Conservation (phyloP, 768 basidiomycete species). For the Phylloporus sp. region DNA sequence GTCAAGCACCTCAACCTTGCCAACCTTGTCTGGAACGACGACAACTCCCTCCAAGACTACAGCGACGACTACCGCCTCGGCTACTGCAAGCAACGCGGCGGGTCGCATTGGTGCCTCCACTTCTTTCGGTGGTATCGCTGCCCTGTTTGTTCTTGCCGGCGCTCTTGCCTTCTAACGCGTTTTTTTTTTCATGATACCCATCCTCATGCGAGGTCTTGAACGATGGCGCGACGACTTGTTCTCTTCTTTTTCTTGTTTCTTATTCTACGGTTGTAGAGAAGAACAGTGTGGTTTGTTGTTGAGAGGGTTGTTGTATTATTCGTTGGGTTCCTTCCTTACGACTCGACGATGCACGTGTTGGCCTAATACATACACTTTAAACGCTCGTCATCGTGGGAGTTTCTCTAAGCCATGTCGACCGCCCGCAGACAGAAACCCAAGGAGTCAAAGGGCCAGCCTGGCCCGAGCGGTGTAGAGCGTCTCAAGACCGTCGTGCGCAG, state of each 20-base stretch:
- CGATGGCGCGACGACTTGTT: neutral
- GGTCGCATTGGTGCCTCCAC: conserved; percentile 16
- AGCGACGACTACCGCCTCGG: conserved; percentile 8
- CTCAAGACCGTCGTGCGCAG: conserved; percentile 86
- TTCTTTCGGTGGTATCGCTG: conserved; percentile 19
- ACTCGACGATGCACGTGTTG: neutral
- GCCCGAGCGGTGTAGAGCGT: conserved; percentile 44
- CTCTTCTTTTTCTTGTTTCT: neutral
- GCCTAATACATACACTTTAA: neutral
- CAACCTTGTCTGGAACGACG: conserved; percentile 15
- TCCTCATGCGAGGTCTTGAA: conserved; percentile 6
- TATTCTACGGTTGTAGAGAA: conserved; percentile 7
- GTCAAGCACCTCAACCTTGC: conserved; percentile 32
- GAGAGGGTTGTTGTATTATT: conserved; percentile 22
- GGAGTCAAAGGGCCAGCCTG: conserved; percentile 30
- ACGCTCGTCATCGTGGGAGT: neutral
- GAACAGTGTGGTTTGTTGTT: neutral
- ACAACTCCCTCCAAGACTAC: conserved; percentile 25
- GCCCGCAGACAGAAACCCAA: conserved; percentile 29
- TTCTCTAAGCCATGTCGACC: neutral
- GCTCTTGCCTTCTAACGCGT: conserved; percentile 15
- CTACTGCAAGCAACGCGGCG: conserved; percentile 20
- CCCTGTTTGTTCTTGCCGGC: conserved; percentile 21
- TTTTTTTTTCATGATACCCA: conserved; percentile 4
- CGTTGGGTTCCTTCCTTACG: neutral